A percentile compares a stretch with the other conserved stretches of the same genome.
phyloP scores from a whole-genome alignment of 1,284 basidiomycete species.

The Tylopilus orsonianus region DNA sequence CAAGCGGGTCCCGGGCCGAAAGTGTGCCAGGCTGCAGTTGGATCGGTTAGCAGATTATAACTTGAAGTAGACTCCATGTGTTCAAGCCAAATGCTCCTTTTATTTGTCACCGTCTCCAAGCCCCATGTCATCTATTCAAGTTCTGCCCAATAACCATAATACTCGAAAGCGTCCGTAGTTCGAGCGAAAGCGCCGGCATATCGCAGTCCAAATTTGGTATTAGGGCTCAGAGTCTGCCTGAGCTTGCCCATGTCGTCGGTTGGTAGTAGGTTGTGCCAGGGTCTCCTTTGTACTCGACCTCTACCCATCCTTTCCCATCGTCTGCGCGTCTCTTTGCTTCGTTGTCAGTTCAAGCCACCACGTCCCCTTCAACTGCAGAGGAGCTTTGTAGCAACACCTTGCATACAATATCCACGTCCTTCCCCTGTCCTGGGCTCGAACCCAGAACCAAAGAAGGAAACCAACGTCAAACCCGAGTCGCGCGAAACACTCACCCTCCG shows the following conservation, averaged over 20 bases:
- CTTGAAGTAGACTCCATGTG: too few species aligned
- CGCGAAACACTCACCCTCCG: slow-evolving; percentile 35
- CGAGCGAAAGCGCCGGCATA: too few species aligned
- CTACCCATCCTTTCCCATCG: background rate
- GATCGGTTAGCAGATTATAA: too few species aligned
- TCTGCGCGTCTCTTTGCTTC: background rate
- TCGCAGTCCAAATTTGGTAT: background rate
- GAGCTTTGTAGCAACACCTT: slow-evolving; percentile 13
- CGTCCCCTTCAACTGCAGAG: slow-evolving; percentile 5
- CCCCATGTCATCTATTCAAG: too few species aligned
- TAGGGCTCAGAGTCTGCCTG: background rate
- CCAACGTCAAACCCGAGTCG: slow-evolving; percentile 2
- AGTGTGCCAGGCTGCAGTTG: too few species aligned
- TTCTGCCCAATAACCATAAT: too few species aligned
- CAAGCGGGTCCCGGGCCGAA: too few species aligned
- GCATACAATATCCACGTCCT: slow-evolving; percentile 12
- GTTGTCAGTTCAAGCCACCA: background rate
- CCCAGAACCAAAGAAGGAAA: slow-evolving; percentile 8
- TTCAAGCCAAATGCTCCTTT: too few species aligned
- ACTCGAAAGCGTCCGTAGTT: background rate
- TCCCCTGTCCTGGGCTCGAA: slow-evolving; percentile 6
- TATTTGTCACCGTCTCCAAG: too few species aligned
- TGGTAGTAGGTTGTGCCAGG: slow-evolving; percentile 1
- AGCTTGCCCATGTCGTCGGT: slow-evolving; percentile 14
- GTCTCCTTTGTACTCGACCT: slow-evolving; percentile 10